Evolutionary conservation across 108 stramenopile species (phyloP).

Genomic region (Phaeodactylum tricornutum): DNA sequence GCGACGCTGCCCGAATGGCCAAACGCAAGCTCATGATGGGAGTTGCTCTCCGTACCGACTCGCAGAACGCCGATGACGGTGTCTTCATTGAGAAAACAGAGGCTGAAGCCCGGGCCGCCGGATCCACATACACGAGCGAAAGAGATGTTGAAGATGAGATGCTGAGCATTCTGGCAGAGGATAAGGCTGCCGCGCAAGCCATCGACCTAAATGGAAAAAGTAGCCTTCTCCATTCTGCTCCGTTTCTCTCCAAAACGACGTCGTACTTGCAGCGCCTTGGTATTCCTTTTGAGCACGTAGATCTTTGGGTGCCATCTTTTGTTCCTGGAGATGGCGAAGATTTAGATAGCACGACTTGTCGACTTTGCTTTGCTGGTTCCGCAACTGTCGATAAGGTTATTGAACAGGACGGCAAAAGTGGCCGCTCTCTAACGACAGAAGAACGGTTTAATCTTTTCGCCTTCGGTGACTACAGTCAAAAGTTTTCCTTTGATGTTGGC

Average conservation of each 20-base stretch:
- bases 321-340: conserved; percentile 34
- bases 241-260: conserved; percentile 58
- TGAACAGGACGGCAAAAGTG: conserved; percentile 22
- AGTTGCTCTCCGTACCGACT: conserved; percentile 55
- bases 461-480: conserved; percentile 80
- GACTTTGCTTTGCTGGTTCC: conserved; percentile 77
- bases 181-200: conserved; percentile 20
- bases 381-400: conserved; percentile 48
- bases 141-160: conserved; percentile 29
- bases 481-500: conserved; percentile 77
- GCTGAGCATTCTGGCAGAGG: conserved; percentile 27
- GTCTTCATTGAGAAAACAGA: conserved; percentile 70
- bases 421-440: conserved; percentile 26
- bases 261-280: conserved; percentile 53
- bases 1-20: conserved; percentile 56
- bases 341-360: conserved; percentile 26
- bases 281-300: conserved; percentile 81
- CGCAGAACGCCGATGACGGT: conserved; percentile 32
- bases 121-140: conserved; percentile 11
- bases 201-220: conserved; percentile 36
- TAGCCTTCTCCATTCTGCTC: conserved; percentile 56
- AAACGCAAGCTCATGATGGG: conserved; percentile 75
- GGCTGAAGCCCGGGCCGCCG: conserved; percentile 24
- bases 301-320: conserved; percentile 85
- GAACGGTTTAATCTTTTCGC: conserved; percentile 57